Conservation (phyloP, 352 stramenopile species). For the Globisporangium radiosum region DNA sequence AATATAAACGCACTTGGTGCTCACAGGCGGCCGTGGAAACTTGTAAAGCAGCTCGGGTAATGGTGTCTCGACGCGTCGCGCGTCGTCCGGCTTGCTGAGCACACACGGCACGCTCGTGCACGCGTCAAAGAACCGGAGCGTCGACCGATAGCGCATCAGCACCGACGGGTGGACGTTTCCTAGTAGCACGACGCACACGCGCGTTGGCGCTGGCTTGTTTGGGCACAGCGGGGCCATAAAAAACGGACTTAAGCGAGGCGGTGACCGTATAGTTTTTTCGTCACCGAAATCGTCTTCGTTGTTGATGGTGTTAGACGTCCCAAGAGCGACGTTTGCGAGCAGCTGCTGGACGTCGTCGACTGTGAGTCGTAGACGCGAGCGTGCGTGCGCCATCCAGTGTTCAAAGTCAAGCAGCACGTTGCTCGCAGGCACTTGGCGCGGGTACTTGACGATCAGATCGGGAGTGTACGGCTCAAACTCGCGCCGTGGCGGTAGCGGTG, state of each 20-base stretch:
- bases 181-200: conserved; percentile 70
- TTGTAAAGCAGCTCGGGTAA: conserved; percentile 63
- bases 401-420: conserved; percentile 70
- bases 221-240: conserved; percentile 46
- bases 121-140: conserved; percentile 62
- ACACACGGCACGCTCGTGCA: conserved; percentile 66
- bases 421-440: conserved; percentile 50
- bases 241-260: conserved; percentile 34
- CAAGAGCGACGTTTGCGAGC: conserved; percentile 38
- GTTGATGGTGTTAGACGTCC: conserved; percentile 4
- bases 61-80: conserved; percentile 44
- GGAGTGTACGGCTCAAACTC: conserved; percentile 44
- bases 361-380: conserved; percentile 37
- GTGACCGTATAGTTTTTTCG: neutral
- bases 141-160: conserved; percentile 58
- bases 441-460: conserved; percentile 63
- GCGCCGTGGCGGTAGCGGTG: neutral
- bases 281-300: conserved; percentile 5
- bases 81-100: conserved; percentile 53
- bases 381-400: conserved; percentile 52
- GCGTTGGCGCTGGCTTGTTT: conserved; percentile 33
- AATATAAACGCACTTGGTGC: conserved; percentile 40
- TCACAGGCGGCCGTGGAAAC: conserved; percentile 54
- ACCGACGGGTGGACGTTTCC: conserved; percentile 62
- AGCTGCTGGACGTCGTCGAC: conserved; percentile 61